Evolutionary conservation across 495 filamentous ascomycete genomes (phyloP).

Genomic region (Aspergillus asperescens): DNA sequence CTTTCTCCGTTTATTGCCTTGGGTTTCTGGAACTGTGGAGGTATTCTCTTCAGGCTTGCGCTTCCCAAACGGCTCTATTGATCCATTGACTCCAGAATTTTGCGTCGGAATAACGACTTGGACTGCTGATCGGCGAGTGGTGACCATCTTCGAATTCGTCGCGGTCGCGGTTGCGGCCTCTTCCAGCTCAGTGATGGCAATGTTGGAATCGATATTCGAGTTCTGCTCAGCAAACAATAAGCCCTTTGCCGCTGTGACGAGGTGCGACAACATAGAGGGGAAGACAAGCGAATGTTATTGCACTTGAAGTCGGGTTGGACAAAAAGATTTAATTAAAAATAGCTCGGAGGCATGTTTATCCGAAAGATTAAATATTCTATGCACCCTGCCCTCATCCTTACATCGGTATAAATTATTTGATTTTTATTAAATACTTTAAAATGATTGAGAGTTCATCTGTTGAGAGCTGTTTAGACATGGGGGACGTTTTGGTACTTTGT

Average conservation of each 20-base stretch:
- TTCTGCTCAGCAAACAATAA: conserved; percentile 32
- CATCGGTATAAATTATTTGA: not conserved
- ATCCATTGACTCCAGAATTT: conserved; percentile 18
- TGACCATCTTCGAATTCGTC: conserved; percentile 32
- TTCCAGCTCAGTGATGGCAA: conserved; percentile 16
- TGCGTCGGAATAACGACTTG: conserved; percentile 12
- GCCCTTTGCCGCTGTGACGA: conserved; percentile 43
- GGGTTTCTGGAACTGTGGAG: conserved; percentile 21
- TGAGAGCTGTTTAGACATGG: not conserved
- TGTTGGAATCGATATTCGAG: conserved; percentile 19
- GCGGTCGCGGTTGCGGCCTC: conserved; percentile 6
- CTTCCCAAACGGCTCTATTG: conserved; percentile 26
- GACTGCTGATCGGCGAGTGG: conserved; percentile 31
- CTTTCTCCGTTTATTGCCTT: conserved; percentile 39
- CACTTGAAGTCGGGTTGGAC: conserved; percentile 9
- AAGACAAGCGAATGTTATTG: conserved; percentile 18
- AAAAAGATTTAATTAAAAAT: conserved; percentile 34
- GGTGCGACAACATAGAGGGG: conserved; percentile 41
- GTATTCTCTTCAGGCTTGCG: conserved; percentile 28
- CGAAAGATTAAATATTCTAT: conserved; percentile 13
- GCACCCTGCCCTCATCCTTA: not conserved
- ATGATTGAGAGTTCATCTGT: not conserved
- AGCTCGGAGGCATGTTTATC: conserved; percentile 34
- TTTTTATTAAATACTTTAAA: not conserved
- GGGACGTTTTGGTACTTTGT: not conserved